Base-by-base conservation (phyloP, 192 early-diverging fungal species). In the Gryganskiella cystojenkinii region DNA sequence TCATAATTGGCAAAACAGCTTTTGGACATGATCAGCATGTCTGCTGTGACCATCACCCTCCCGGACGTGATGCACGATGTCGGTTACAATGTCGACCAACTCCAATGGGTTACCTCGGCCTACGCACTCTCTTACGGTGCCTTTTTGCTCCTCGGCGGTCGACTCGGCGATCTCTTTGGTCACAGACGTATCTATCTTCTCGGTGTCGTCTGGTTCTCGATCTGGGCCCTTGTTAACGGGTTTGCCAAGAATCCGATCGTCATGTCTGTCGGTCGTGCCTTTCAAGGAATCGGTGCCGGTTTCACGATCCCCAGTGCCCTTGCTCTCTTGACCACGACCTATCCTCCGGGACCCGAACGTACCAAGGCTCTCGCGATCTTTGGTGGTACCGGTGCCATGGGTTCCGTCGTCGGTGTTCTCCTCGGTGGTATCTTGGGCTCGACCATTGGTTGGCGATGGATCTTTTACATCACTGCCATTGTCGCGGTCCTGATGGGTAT, bases 391-490 rank as follows among this genome's bases (percentile, higher is more conserved):
- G 68, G 76, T 4, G 53, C 67, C 10, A 22, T 70, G 8, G 67
- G 76, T 2, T 64, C 67, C n/a, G 31, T 63, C 28, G 13, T 70
- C 6, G 67, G 63, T 2, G 37, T 70, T 19, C 55, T 79, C 7
- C 43, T 79, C 9, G 67, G 67, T 3, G 68, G 67, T 61, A 64
- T 70, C 22, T 47, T 79, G 25, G 55, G 67, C 3, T 60, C 34
- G n/a, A 62, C 63, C 13, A 66, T 66, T 47, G 56, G 61, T 61
- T 79, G 67, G 76, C 22, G 67, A 56, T 70, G 76, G 76, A 79
- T 70, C 35, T 79, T 79, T 56, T 79, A 66, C 34, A 65, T 79
- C 27, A 65, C 61, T 8, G 55, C 67, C 44, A 79, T 79, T 1
- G 33, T 56, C 37, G 62, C 37, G 1, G 54, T 79, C 14, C 9